These are phyloP conservation scores for Polytrichum commune DNA, from an alignment of 225 moss, liverwort and hornwort genomes.

Conservation along the genomic window DNA sequence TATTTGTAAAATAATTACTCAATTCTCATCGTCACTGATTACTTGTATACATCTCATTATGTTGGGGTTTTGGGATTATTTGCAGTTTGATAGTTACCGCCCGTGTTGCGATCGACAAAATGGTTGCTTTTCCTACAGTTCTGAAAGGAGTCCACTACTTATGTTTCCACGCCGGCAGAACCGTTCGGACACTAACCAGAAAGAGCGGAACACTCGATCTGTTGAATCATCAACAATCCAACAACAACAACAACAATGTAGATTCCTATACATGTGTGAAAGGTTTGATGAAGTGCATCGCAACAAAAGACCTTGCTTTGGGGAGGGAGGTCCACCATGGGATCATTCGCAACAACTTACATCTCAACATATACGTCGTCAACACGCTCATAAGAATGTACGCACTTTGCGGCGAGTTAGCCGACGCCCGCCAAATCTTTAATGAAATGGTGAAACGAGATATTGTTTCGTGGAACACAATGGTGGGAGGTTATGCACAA, in stretches of 20 bases:
- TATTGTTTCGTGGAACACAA: constrained; percentile 11
- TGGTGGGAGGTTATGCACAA: constrained; percentile 14
- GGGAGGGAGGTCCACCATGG: constrained; percentile 33
- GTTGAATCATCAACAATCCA: constrained; percentile 15
- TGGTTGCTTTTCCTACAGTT: too few species aligned
- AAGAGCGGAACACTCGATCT: constrained; percentile 7
- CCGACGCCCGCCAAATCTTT: constrained; percentile 13
- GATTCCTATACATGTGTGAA: constrained; percentile 34
- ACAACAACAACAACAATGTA: constrained; percentile 6
- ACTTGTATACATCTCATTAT: too few species aligned
- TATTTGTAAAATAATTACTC: too few species aligned
- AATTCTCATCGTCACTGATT: too few species aligned
- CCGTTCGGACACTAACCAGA: not conserved
- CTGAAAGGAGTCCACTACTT: not conserved
- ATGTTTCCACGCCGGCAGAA: not conserved
- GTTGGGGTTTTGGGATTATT: too few species aligned
- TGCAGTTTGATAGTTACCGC: too few species aligned
- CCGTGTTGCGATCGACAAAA: too few species aligned
- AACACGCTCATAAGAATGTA: constrained; percentile 5
- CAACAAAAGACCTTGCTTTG: constrained; percentile 19
- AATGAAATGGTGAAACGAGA: not conserved
- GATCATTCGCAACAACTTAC: constrained; percentile 21
- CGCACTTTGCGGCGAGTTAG: constrained; percentile 4
- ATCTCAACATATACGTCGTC: not conserved
- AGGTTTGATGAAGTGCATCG: constrained; percentile 32